Base-by-base conservation (phyloP, 2,329 filamentous ascomycete species). In the Calonectria ilicicola region DNA sequence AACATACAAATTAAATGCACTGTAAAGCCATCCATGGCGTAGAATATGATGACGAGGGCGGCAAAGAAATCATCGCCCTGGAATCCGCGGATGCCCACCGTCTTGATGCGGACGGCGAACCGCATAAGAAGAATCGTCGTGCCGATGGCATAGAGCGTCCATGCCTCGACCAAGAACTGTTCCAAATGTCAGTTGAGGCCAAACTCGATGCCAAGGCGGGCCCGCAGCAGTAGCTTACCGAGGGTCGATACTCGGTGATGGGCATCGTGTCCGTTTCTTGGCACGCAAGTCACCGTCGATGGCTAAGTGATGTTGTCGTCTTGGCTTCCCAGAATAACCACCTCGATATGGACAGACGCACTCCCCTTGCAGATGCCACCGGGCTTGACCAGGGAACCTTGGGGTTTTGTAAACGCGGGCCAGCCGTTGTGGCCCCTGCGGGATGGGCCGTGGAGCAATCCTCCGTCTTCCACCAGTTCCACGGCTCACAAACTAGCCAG, bases 51-150 rank as follows among this genome's bases (percentile, higher is more conserved):
- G 5, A 84, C 83, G 1, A 83, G 65, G 10, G 82, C 27, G 1
- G 82, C 77, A 26, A 85, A 80, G 17, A 83, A 81, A 63, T 86
- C 84, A 72, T 86, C 85, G 7, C 84, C 82, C 32, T 82, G 80
- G 2, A 85, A 76, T 1, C 83, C 80, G 15, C 80, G 78, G 32
- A 81, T 60, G 2, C 85, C 85, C 1, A 85, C 84, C 0, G 82
- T 83, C 2, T 83, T 82, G 19, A 85, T 63, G 0, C 85, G 81
- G 5, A 85, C 82, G n/a, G 70, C 75, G 27, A 82, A 84, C 3
- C 84, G 81, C 4, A 79, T 29, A 0, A 81, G 26, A 0, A 86
- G 70, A 15, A 85, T 74, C 4, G 76, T 10, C 4, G 79, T 75
- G 1, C 84, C 84, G 29, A 84, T 66, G 2, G 70, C 79, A 49